phyloP scores from a whole-genome alignment of 1,139 yeast species.

The Yamadazyma spencermartinsiae region DNA sequence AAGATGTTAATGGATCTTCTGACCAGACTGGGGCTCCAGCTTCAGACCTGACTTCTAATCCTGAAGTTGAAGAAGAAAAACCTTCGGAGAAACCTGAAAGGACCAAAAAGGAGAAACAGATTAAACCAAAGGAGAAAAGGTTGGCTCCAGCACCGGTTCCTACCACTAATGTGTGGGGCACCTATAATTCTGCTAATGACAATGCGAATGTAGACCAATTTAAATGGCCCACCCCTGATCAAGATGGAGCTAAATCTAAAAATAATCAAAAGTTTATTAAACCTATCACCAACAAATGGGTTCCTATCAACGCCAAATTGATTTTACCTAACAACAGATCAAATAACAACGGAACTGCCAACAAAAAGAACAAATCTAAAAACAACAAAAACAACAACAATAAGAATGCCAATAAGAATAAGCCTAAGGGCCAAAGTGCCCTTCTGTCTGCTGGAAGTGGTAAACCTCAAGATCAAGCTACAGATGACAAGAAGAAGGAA shows the following conservation, averaged over 20 bases:
- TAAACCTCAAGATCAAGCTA: background rate
- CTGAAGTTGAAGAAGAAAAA: conserved; percentile 4
- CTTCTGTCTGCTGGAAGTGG: too few species aligned
- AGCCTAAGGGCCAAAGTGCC: background rate
- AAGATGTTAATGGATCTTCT: background rate
- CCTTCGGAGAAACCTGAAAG: conserved; percentile 13
- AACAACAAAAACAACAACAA: conserved; percentile 29
- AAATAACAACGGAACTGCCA: conserved; percentile 16
- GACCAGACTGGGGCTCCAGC: background rate
- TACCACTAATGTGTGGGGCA: conserved; percentile 69
- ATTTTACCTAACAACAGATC: conserved; percentile 37
- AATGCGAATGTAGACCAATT: conserved; percentile 38
- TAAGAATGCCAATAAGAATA: background rate
- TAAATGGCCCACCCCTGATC: conserved; percentile 63
- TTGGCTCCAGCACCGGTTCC: conserved; percentile 83
- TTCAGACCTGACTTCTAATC: background rate
- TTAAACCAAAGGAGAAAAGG: conserved; percentile 23
- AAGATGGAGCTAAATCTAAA: conserved; percentile 25
- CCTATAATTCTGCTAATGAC: conserved; percentile 25
- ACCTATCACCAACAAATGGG: conserved; percentile 81
- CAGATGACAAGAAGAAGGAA: background rate
- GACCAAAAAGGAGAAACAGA: conserved; percentile 2
- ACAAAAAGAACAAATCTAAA: conserved; percentile 30
- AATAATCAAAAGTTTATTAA: conserved; percentile 50
- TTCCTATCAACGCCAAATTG: conserved; percentile 79